Conservation (phyloP, 345 rosid genomes). For the sweet orange (Citrus sinensis) region DVS_A1.0 CM039163.1:47581001-47581500, state of each 20-base stretch:
- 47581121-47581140: not conserved
- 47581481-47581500: conserved; percentile 60
- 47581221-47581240: not conserved
- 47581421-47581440: not conserved
- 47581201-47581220: not conserved
- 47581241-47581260: not conserved
- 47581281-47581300: not conserved
- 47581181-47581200: too few relatives aligned
- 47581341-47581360: not conserved
- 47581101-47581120: not conserved
- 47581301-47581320: not conserved
- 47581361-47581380: not conserved
- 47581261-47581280: not conserved
- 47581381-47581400: not conserved
- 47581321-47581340: not conserved
- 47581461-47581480: not conserved
- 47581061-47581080: not conserved
- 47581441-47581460: not conserved
- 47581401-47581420: too few relatives aligned
- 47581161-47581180: not conserved
- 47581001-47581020: not conserved
- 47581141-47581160: not conserved
- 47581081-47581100: not conserved
- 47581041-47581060: not conserved
- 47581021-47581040: not conserved